Percentiles rank a stretch among this genome's conserved stretches.
Conservation (phyloP, 495 filamentous ascomycete species). For the Elaphomyces granulatus region DNA sequence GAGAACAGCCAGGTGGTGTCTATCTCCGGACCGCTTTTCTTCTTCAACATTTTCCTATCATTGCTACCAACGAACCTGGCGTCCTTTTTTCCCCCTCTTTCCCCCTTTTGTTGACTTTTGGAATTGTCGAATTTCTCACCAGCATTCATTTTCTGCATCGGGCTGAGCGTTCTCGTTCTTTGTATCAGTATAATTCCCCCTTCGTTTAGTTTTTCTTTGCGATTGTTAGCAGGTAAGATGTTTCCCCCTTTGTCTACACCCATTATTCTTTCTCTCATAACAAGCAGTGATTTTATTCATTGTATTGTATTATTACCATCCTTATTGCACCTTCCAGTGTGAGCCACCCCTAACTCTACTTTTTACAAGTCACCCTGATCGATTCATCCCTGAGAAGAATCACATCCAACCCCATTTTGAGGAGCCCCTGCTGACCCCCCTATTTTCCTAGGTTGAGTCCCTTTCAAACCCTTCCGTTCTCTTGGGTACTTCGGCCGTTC, state of each 20-base stretch:
- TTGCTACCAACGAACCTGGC: too few species aligned
- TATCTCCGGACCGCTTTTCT: not conserved
- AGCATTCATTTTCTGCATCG: not conserved
- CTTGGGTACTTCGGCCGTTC: not conserved
- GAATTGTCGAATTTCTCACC: too few species aligned
- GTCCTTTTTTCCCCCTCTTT: not conserved
- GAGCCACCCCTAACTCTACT: not conserved
- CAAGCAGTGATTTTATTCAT: too few species aligned
- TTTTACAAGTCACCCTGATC: not conserved
- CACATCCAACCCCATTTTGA: not conserved
- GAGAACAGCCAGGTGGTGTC: too few species aligned
- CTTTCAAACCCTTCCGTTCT: not conserved
- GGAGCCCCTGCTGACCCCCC: not conserved
- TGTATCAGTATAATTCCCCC: not conserved
- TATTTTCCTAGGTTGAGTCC: not conserved
- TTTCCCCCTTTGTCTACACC: too few species aligned
- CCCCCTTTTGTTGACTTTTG: not conserved
- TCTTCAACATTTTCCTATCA: not conserved
- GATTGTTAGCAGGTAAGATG: not conserved
- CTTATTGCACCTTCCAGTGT: too few species aligned
- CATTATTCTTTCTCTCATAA: too few species aligned
- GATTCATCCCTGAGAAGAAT: not conserved
- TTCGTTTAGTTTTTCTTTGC: not conserved
- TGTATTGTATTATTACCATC: too few species aligned
- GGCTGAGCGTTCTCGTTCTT: not conserved